phyloP scores from a whole-genome alignment of 1,139 yeast genomes.

The Suhomyces coccinellae region DNA sequence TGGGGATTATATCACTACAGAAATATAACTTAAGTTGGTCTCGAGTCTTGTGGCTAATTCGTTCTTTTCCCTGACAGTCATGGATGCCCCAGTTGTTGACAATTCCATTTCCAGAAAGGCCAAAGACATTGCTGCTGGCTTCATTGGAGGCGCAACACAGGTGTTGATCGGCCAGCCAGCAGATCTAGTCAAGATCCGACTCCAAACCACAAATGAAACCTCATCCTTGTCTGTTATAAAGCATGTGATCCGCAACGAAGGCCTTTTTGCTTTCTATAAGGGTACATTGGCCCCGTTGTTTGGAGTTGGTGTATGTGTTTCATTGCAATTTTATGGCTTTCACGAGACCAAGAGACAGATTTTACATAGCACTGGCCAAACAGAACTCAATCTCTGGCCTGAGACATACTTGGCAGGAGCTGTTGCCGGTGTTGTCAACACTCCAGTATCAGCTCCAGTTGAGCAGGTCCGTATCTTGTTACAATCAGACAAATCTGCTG shows the following conservation, averaged over 20 bases:
- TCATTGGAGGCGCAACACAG: constrained; percentile 61
- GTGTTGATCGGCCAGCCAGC: constrained; percentile 77
- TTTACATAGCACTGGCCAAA: constrained; percentile 28
- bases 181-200: constrained; percentile 64
- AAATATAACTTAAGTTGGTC: neutral
- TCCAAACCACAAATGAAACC: constrained; percentile 49
- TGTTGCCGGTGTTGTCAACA: constrained; percentile 72
- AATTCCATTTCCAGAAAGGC: constrained; percentile 54
- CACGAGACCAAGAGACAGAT: constrained; percentile 73
- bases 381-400: constrained; percentile 50
- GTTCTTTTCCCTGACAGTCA: constrained; percentile 5
- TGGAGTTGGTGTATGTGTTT: constrained; percentile 74
- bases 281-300: constrained; percentile 49
- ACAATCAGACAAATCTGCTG: constrained; percentile 54
- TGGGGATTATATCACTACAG: neutral
- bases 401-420: constrained; percentile 77
- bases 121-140: constrained; percentile 59
- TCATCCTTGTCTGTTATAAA: constrained; percentile 51
- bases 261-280: constrained; percentile 57
- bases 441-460: constrained; percentile 71
- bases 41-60: neutral
- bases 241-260: constrained; percentile 60
- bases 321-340: constrained; percentile 74
- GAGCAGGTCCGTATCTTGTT: constrained; percentile 73
- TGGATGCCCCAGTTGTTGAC: constrained; percentile 34